Evolutionary conservation across 2,329 filamentous ascomycete species (phyloP), one percentile per base, ranked within the genome.

Genomic region (Fusarium poae): DNA sequence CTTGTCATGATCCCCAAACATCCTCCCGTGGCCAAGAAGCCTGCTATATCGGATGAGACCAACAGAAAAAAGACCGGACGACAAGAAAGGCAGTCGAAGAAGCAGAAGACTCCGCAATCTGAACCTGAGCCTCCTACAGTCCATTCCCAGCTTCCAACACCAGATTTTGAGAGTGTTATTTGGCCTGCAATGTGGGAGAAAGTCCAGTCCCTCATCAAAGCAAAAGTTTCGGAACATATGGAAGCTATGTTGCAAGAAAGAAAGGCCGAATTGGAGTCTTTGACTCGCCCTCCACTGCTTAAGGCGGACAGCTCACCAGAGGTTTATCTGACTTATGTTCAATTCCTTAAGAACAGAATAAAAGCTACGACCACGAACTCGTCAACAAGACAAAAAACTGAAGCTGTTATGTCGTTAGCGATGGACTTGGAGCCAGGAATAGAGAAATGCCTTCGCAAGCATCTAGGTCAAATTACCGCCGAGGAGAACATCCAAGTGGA

Each of bases 321-420:
- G 1, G 29, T 42, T 0, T 64, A 64, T 5, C 9, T 3, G 0
- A 1, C 18, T 0, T 64, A 64, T 10, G 1, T 64, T 27, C 12
- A 5, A 1, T 45, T 64, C 2, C 51, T 64, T 0, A 18, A 10
- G 12, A 9, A 57, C 1, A 35, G 61, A 1, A 45, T 23, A 3
- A 1, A 40, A 2, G 29, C 29, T 25, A 9, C 29, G 0, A 44
- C 39, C 0, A 49, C 32, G 0, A 64, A 45, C 0, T 45, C 59
- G 0, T 13, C 2, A 0, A 2, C 18, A 0, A 50, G 46, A 0
- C 2, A 27, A 16, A 5, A 42, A 1, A 57, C 44, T 6, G 51
- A 64, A 49, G 51, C 59, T 15, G 59, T 29, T 0, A 50, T 64
- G 27, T 64, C 61, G 0, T 15, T 63, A 44, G 51, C n/a, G 4